A percentile compares a stretch with the other conserved stretches of the same genome.
Evolutionary conservation across 495 filamentous ascomycete genomes (phyloP).

Genomic region (Pseudoneurospora amorphoporcata): DNA sequence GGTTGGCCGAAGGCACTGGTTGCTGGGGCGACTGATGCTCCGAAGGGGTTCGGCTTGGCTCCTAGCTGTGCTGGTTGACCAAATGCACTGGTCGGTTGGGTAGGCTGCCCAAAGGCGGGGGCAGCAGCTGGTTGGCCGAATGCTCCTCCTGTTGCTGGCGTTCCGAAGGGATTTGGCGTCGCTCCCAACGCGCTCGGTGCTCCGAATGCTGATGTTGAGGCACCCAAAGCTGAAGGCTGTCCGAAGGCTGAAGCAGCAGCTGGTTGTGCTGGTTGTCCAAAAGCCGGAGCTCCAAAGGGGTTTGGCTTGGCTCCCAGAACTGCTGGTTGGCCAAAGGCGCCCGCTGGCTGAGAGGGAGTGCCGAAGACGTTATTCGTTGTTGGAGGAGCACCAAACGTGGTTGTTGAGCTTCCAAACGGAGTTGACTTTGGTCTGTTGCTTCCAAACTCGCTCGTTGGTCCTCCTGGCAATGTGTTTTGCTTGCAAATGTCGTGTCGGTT

Average conservation of each 20-base stretch:
- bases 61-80: conserved; percentile 24
- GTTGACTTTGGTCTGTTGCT: conserved; percentile 1
- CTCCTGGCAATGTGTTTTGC: conserved; percentile 27
- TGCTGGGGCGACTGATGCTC: neutral
- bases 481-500: conserved; percentile 67
- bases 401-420: conserved; percentile 4
- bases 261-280: conserved; percentile 32
- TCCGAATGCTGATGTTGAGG: conserved; percentile 9
- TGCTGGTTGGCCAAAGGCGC: conserved; percentile 36
- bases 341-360: neutral
- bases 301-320: conserved; percentile 29
- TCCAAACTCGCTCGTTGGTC: conserved; percentile 16
- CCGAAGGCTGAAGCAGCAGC: conserved; percentile 27
- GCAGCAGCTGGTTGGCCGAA: conserved; percentile 29
- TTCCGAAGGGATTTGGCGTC: conserved; percentile 30
- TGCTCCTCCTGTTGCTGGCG: conserved; percentile 22
- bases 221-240: conserved; percentile 27
- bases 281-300: conserved; percentile 29
- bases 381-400: conserved; percentile 5
- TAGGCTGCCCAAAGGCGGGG: conserved; percentile 30
- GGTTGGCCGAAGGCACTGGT: neutral
- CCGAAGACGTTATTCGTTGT: neutral
- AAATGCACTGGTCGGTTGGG: conserved; percentile 18
- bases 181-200: conserved; percentile 20
- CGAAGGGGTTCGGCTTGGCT: conserved; percentile 19